Evolutionary conservation across 192 early-diverging fungal genomes (phyloP), one percentile per base, ranked within the genome.

Genomic region (Linnemannia zychae): DNA sequence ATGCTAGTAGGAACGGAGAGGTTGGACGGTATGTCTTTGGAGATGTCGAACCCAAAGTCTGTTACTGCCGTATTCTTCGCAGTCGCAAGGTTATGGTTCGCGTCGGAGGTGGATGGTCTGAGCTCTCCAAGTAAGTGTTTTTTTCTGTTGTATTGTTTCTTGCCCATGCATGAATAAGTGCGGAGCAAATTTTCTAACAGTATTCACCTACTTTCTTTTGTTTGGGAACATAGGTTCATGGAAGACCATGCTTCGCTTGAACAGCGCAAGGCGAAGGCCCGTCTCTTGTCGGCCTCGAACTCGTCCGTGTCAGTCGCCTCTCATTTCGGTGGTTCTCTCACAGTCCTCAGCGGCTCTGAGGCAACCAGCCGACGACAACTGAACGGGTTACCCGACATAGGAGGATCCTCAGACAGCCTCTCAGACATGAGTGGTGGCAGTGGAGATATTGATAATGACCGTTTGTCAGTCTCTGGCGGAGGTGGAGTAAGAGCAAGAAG

Each of bases 31-130:
- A 93, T 82, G 89, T 92, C 88, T 93, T 93, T 87, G 93, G 93
- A 36, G 90, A 92, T 48, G 81, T 87, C 18, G 92, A 93, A 65
- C 93, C 92, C 22, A 92, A 92, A 68, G 72, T 93, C 20, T 91
- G 89, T 36, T 93, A 93, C 74, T 93, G 93, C 52, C 92, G 92
- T 72, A 91, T 93, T 48, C 71, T 93, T 52, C 77, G 91, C 46
- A 90, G 91, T 74, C 81, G 91, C 1, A 90, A 91, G 89, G 92
- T 93, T 38, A 93, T 93, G 93, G 93, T 93, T 34, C 89, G 93
- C 67, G 92, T 93, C 6, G 93, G 93, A 34, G 93, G 93, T 74
- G 93, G 92, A 63, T 93, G 92, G 92, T 88, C 83, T 46, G 91
- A 92, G 67, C 68, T 92, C 15, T 92, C 91, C 33, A 90, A 91